Evolutionary conservation across 768 basidiomycete species (phyloP), one percentile per base, ranked within the genome.

Genomic region (Chalciporus piperatus): DNA sequence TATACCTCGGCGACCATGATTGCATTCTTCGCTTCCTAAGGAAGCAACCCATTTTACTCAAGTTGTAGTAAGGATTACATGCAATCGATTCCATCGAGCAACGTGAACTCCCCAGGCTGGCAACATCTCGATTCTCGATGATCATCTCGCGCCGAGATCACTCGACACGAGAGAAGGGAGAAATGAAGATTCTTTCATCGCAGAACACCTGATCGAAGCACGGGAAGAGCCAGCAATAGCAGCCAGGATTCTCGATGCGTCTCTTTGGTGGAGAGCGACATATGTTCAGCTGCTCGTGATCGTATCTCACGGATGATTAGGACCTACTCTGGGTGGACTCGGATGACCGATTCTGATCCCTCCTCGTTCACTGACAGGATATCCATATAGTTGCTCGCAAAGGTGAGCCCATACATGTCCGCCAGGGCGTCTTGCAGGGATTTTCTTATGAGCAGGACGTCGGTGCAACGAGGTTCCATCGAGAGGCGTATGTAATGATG

Each of bases 371-470:
- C 58, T 75, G 79, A 82, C 16, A 89, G 67, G 10, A 88, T 64
- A 58, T 88, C 86, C 28, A 87, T 51, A 52, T 83, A 78, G 2
- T 72, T 74, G 42, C 74, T 71, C 1, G 83, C 74, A 9, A 69
- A 69, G 4, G 79, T 78, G 37, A 76, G 52, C 3, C 86, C 85
- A 56, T 85, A 84, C 9, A 74, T 70, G 58, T 81, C 78, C 8
- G 70, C 47, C 37, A 87, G 68, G 0, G 78, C 73, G 25, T 83
- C 79, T 58, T 84, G 81, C 19, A 88, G 62, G 3, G 72, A 51
- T 63, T 81, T 84, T 17, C 84, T 70, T 23, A 86, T 59, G 39
- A 66, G 66, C 7, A 85, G 69, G 16, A 63, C 69, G 23, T 83
- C 79, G 6, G 46, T 54, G 48, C 64, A 66, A 54, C 53, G 61